phyloP scores from a whole-genome alignment of 257 asterid species.

The Nicotiana otophora region DNA sequence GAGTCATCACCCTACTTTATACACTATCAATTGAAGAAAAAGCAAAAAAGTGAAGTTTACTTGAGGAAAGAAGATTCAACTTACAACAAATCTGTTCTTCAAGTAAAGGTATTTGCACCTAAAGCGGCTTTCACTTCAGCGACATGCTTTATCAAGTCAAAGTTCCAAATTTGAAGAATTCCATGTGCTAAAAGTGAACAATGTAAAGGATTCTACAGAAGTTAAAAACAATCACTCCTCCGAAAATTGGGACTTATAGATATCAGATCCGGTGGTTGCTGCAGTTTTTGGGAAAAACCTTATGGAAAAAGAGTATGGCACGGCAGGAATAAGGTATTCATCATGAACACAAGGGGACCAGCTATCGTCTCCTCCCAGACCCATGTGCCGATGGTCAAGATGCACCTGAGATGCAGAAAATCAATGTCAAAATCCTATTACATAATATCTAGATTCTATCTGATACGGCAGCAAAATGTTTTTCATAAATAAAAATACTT shows the following conservation, averaged over 20 bases:
- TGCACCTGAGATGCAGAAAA: conserved; percentile 58
- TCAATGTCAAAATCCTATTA: background rate
- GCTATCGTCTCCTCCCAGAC: conserved; percentile 96
- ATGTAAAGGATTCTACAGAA: background rate
- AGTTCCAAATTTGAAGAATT: conserved; percentile 3
- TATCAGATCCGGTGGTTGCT: conserved; percentile 40
- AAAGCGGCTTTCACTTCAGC: background rate
- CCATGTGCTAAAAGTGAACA: background rate
- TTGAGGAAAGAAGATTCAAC: background rate
- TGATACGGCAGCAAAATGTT: too few relatives aligned
- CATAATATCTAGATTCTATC: background rate
- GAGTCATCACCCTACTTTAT: background rate
- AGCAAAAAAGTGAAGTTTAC: background rate
- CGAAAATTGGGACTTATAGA: conserved; percentile 47
- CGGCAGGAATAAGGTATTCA: conserved; percentile 64
- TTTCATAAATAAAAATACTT: background rate
- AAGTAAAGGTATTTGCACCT: background rate
- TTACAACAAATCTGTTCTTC: too few relatives aligned
- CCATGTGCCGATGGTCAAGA: conserved; percentile 95
- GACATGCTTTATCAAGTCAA: background rate
- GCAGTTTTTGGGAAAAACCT: conserved; percentile 56
- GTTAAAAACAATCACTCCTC: background rate
- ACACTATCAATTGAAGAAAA: background rate
- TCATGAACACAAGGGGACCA: conserved; percentile 94
- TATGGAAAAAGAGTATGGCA: conserved; percentile 65